phyloP scores from a whole-genome alignment of 73 alveolate species.

The Tetrahymena elliotti region DNA sequence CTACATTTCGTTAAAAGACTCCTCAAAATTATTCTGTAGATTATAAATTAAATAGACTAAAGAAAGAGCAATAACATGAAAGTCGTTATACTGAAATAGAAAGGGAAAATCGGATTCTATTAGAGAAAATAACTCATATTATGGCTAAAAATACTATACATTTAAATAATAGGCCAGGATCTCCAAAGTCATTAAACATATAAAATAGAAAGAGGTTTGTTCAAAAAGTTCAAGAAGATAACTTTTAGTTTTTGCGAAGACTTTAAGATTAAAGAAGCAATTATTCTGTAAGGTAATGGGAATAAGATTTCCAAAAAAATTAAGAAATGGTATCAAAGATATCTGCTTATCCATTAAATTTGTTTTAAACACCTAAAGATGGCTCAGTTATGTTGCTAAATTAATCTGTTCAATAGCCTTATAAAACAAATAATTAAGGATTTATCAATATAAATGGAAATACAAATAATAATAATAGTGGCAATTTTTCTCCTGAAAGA shows the following conservation, averaged over 20 bases:
- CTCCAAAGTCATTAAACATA: neutral
- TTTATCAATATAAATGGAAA: neutral
- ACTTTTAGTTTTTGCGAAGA: neutral
- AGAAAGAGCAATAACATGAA: constrained; percentile 50
- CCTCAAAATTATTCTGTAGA: constrained; percentile 30
- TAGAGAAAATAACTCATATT: constrained; percentile 54
- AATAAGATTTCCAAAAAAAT: neutral
- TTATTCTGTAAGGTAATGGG: neutral
- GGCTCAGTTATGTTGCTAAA: neutral
- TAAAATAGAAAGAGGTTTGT: neutral
- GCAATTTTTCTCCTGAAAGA: neutral
- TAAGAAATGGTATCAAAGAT: neutral
- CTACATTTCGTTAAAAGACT: constrained; percentile 24
- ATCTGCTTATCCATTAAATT: neutral
- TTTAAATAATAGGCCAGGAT: neutral
- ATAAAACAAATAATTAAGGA: neutral
- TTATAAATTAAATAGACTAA: constrained; percentile 39
- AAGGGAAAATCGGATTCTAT: constrained; percentile 53
- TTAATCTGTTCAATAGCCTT: neutral
- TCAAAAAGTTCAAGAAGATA: neutral
- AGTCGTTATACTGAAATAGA: constrained; percentile 62
- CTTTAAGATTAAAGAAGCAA: neutral
- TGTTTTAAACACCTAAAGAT: neutral
- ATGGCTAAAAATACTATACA: constrained; percentile 12
- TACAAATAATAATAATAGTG: neutral